Evolutionary conservation across 208 protist genomes (phyloP).

Genomic region (Leishmania braziliensis): DNA sequence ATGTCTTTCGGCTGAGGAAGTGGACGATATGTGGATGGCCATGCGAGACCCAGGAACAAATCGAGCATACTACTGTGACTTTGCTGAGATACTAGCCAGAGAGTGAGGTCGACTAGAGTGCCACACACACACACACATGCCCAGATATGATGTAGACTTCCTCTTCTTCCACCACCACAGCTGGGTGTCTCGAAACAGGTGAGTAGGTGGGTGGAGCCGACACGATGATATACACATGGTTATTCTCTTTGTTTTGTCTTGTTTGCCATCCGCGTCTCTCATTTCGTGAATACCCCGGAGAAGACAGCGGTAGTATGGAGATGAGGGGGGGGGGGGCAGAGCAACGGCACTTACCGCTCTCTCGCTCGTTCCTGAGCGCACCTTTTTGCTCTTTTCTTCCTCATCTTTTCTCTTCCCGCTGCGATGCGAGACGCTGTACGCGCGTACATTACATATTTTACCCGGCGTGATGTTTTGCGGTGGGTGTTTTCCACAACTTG

Average conservation of each 20-base stretch:
- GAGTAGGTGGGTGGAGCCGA: not conserved
- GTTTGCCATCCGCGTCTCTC: not conserved
- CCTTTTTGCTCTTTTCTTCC: not conserved
- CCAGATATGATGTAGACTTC: not conserved
- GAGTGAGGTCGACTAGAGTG: constrained; percentile 38
- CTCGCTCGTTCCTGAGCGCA: not conserved
- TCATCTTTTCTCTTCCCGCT: not conserved
- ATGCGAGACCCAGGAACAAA: constrained; percentile 76
- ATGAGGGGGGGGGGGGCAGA: not conserved
- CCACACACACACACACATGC: not conserved
- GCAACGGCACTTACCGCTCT: not conserved
- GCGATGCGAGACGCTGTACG: not conserved
- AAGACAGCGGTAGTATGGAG: not conserved
- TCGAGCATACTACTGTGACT: constrained; percentile 79
- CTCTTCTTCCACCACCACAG: not conserved
- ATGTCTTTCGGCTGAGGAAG: constrained; percentile 71
- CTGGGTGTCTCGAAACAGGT: not conserved
- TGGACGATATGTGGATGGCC: constrained; percentile 79
- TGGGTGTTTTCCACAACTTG: not conserved
- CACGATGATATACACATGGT: not conserved
- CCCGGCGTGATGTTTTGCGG: not conserved
- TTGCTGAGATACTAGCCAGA: constrained; percentile 73
- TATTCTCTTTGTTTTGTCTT: constrained; percentile 4
- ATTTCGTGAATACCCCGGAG: not conserved
- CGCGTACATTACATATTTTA: not conserved